phyloP scores from a whole-genome alignment of 2,329 filamentous ascomycete genomes.

The Ophiostoma novo-ulmi region DNA sequence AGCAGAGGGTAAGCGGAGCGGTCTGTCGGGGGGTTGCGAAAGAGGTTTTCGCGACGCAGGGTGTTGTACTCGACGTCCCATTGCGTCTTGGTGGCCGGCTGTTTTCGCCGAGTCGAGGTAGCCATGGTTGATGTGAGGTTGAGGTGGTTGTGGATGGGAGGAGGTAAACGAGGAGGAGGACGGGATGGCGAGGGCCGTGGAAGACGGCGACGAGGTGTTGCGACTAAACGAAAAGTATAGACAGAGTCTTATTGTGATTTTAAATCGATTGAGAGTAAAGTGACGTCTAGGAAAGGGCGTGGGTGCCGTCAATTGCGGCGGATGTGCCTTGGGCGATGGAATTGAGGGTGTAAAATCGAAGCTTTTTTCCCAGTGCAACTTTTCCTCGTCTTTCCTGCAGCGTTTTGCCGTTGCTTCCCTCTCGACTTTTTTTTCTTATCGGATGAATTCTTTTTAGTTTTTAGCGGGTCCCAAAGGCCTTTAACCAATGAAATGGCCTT shows the following conservation, averaged over 20 bases:
- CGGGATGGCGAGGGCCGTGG: neutral
- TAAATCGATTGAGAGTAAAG: neutral
- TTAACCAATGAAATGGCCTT: neutral
- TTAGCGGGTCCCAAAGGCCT: neutral
- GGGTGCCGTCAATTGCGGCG: slow-evolving; percentile 15
- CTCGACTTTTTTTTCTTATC: slow-evolving; percentile 26
- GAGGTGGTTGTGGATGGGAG: neutral
- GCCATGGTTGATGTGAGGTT: slow-evolving; percentile 22
- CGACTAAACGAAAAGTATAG: neutral
- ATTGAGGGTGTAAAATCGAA: slow-evolving; percentile 9
- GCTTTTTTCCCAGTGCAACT: slow-evolving; percentile 16
- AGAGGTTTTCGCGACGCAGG: slow-evolving; percentile 78
- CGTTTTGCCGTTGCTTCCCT: slow-evolving; percentile 9
- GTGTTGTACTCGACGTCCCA: slow-evolving; percentile 89
- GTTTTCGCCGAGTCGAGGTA: slow-evolving; percentile 26
- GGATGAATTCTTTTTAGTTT: slow-evolving; percentile 15
- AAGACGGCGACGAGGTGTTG: neutral
- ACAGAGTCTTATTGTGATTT: neutral
- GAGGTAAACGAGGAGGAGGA: slow-evolving; percentile 8
- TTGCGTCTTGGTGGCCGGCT: slow-evolving; percentile 53
- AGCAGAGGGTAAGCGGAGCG: slow-evolving; percentile 82
- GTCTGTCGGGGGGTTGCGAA: slow-evolving; percentile 81
- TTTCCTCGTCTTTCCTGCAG: neutral
- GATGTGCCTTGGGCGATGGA: neutral
- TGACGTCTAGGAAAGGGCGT: neutral